phyloP scores from a whole-genome alignment of 2,329 filamentous ascomycete genomes.

The Myriosclerotinia scirpicola region DNA sequence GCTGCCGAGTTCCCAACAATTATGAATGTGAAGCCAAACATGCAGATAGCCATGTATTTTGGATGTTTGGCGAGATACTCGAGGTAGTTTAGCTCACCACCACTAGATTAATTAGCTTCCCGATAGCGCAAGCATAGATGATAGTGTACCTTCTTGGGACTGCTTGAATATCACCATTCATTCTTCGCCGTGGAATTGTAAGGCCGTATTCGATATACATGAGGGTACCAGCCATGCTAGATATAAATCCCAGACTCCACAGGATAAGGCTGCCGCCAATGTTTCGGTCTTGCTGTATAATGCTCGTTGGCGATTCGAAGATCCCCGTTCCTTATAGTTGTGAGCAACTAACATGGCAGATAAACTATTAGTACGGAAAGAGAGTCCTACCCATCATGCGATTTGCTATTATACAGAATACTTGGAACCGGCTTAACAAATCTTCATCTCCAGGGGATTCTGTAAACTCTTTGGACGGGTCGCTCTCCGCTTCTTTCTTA shows the following conservation, averaged over 20 bases:
- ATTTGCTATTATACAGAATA: conserved; percentile 17
- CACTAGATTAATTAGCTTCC: conserved; percentile 28
- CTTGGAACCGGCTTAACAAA: conserved; percentile 22
- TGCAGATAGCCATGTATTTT: conserved; percentile 38
- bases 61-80: conserved; percentile 1
- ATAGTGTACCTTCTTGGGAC: conserved; percentile 44
- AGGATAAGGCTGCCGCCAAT: conserved; percentile 54
- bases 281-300: conserved; percentile 45
- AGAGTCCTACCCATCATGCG: conserved; percentile 20
- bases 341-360: not conserved
- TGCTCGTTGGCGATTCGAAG: conserved; percentile 56
- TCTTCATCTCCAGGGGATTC: conserved; percentile 4
- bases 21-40: conserved; percentile 42
- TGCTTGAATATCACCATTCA: conserved; percentile 44
- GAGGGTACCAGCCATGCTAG: conserved; percentile 28
- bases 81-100: conserved; percentile 50
- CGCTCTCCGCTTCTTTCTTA: not conserved
- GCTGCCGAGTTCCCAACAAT: conserved; percentile 52
- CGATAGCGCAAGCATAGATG: not conserved
- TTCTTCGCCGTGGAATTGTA: conserved; percentile 47
- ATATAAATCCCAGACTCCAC: conserved; percentile 51
- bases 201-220: conserved; percentile 50
- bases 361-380: too few relatives aligned
- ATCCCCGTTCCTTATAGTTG: conserved; percentile 32
- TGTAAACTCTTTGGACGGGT: conserved; percentile 13